Evolutionary conservation across 2,329 filamentous ascomycete species (phyloP).

Genomic region (Periglandula ipomoeae): DNA sequence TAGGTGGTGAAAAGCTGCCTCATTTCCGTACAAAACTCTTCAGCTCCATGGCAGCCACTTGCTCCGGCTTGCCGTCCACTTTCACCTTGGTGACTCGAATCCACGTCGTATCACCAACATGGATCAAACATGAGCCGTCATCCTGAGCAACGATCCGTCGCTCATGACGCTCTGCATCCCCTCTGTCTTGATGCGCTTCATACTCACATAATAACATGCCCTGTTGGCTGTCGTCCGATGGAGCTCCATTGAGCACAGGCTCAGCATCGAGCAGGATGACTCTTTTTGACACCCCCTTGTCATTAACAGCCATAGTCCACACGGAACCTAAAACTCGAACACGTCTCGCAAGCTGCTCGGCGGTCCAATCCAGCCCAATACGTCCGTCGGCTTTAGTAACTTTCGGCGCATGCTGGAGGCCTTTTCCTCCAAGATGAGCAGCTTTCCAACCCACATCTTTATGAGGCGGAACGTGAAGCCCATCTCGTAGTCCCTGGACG

Average conservation of each 20-base stretch:
- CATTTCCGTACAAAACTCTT: constrained; percentile 9
- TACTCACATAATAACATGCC: constrained; percentile 13
- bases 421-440: constrained; percentile 10
- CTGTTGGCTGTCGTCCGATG: neutral
- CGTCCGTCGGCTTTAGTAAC: constrained; percentile 55
- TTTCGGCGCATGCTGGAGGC: constrained; percentile 56
- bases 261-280: constrained; percentile 30
- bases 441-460: constrained; percentile 20
- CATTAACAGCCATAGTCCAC: constrained; percentile 44
- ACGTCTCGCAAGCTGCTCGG: constrained; percentile 44
- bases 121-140: neutral
- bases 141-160: constrained; percentile 8
- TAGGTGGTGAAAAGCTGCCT: no score
- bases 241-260: constrained; percentile 11
- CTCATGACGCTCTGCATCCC: neutral
- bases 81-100: constrained; percentile 22
- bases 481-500: constrained; percentile 50
- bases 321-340: constrained; percentile 54
- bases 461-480: constrained; percentile 58
- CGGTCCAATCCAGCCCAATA: constrained; percentile 43
- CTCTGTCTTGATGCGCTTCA: neutral
- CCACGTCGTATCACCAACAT: constrained; percentile 1
- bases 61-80: constrained; percentile 23
- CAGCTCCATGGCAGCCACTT: constrained; percentile 17
- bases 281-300: constrained; percentile 20